Conservation (phyloP, 139 green algal species). For the Desmodesmus armatus region DNA sequence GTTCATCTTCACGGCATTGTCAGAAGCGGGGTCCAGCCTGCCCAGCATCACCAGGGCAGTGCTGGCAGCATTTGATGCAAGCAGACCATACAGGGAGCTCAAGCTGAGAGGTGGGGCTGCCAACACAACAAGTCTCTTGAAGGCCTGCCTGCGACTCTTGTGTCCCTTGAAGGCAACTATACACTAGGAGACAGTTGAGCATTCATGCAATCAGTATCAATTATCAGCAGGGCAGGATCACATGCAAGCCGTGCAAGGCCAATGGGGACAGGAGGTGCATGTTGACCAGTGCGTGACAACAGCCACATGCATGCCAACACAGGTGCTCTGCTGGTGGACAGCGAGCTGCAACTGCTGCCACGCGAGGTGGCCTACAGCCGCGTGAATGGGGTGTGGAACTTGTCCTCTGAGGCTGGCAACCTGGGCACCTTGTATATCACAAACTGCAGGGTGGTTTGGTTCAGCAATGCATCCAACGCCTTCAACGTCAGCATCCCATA, state of each 20-base stretch:
- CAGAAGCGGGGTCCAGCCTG: background rate
- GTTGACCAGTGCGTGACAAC: too few relatives aligned
- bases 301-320: too few relatives aligned
- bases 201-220: background rate
- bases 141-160: too few relatives aligned
- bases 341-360: slow-evolving; percentile 76
- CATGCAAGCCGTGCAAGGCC: too few relatives aligned
- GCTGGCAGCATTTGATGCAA: slow-evolving; percentile 70
- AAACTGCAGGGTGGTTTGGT: slow-evolving; percentile 83
- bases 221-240: too few relatives aligned
- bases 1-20: slow-evolving; percentile 78
- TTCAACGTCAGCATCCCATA: slow-evolving; percentile 88
- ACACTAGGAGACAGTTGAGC: background rate
- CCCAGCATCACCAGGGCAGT: slow-evolving; percentile 8
- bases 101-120: slow-evolving; percentile 69
- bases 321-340: slow-evolving; percentile 70
- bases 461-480: slow-evolving; percentile 67
- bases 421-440: slow-evolving; percentile 82
- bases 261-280: too few relatives aligned
- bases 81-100: slow-evolving; percentile 74
- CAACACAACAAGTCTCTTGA: too few relatives aligned
- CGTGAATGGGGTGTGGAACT: slow-evolving; percentile 80
- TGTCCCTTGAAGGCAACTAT: too few relatives aligned
- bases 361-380: slow-evolving; percentile 74
- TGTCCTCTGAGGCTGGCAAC: slow-evolving; percentile 79